phyloP scores from a whole-genome alignment of 2,329 filamentous ascomycete species.

The Furcasterigmium furcatum region DNA sequence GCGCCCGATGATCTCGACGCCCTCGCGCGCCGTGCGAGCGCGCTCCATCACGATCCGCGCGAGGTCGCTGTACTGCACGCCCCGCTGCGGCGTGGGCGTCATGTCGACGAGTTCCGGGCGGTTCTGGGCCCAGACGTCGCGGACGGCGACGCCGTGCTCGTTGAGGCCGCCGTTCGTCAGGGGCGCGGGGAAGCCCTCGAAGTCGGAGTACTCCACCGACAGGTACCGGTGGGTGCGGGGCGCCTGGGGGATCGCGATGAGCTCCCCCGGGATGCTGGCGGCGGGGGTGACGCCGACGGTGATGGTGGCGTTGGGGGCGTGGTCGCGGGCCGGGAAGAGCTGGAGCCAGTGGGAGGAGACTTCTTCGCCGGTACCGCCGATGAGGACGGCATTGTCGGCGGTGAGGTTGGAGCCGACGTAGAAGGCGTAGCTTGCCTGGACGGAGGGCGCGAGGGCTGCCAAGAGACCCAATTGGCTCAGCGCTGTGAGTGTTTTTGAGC shows the following conservation, averaged over 20 bases:
- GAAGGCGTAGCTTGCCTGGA: constrained; percentile 41
- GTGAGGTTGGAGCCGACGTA: constrained; percentile 44
- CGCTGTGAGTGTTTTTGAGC: too few relatives aligned
- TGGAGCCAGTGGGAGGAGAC: constrained; percentile 44
- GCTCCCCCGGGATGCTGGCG: constrained; percentile 27
- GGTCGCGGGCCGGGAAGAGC: constrained; percentile 35
- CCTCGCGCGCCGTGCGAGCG: constrained; percentile 33
- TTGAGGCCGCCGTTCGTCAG: constrained; percentile 40
- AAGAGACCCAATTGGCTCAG: not conserved
- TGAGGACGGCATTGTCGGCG: constrained; percentile 34
- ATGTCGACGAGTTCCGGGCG: constrained; percentile 32
- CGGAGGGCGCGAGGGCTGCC: constrained; percentile 11
- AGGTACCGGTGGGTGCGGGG: constrained; percentile 19
- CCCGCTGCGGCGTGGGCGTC: constrained; percentile 34
- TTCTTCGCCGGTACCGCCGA: constrained; percentile 44
- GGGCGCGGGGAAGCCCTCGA: constrained; percentile 36
- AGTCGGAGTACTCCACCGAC: constrained; percentile 29
- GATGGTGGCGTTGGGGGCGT: constrained; percentile 35
- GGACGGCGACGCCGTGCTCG: constrained; percentile 34
- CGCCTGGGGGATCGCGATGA: constrained; percentile 19
- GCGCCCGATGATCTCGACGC: constrained; percentile 36
- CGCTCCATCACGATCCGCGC: constrained; percentile 34
- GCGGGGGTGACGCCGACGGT: constrained; percentile 36
- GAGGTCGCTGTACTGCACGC: constrained; percentile 36
- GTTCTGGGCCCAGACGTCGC: constrained; percentile 37